A percentile compares a stretch with the other conserved stretches of the same genome.
These are phyloP conservation scores for Boletellus sp. DNA, from an alignment of 768 basidiomycete species.

Conservation along the genomic window DNA sequence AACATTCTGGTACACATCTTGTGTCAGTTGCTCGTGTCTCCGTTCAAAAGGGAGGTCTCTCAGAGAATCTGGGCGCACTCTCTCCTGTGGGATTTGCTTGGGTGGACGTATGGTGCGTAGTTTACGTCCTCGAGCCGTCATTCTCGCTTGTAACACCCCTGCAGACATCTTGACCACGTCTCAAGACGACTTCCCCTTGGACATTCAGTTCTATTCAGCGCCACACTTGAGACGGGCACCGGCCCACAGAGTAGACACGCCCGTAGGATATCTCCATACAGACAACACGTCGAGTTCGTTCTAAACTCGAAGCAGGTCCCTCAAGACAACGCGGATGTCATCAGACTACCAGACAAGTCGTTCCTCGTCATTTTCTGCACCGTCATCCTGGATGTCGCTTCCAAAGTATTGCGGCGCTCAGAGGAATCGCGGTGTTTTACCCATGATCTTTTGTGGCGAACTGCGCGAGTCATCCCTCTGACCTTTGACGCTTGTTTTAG, in stretches of 20 bases:
- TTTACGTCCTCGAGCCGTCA: neutral
- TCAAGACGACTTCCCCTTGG: conserved; percentile 36
- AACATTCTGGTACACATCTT: conserved; percentile 44
- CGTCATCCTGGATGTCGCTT: conserved; percentile 43
- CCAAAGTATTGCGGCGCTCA: conserved; percentile 39
- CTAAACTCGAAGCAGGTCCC: conserved; percentile 31
- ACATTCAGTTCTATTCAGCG: conserved; percentile 39
- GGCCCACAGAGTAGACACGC: conserved; percentile 30
- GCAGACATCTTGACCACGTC: conserved; percentile 35
- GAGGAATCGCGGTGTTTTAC: conserved; percentile 49
- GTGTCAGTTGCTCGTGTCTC: conserved; percentile 29
- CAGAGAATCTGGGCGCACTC: conserved; percentile 19
- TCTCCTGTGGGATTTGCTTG: conserved; percentile 21
- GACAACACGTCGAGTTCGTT: neutral
- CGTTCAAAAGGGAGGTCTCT: conserved; percentile 16
- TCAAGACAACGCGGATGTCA: conserved; percentile 31
- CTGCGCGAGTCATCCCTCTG: conserved; percentile 37
- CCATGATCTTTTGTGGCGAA: conserved; percentile 42
- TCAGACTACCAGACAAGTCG: conserved; percentile 37
- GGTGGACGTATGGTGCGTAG: conserved; percentile 8
- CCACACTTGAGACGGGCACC: conserved; percentile 34
- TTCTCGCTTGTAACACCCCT: conserved; percentile 8
- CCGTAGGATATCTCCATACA: conserved; percentile 24
- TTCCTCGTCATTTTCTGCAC: conserved; percentile 47
- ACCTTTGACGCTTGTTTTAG: conserved; percentile 43